Base-by-base conservation (phyloP, 768 basidiomycete genomes). In the Hygrophorus pudorinus region DNA sequence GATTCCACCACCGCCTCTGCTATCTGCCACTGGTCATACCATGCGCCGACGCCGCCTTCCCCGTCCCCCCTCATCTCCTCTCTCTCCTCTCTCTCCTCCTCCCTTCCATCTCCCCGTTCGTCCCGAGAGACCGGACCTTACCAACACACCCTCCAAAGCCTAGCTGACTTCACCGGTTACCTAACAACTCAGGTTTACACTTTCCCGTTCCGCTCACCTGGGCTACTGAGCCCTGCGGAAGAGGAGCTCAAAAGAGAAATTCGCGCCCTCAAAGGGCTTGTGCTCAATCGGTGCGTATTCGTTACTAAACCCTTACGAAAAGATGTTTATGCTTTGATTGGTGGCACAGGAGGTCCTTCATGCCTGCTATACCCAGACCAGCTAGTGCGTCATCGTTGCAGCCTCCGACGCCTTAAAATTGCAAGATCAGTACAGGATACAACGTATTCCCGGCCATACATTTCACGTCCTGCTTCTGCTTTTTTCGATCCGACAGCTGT, bases 111-210 rank as follows among this genome's bases (percentile, higher is more conserved):
- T 53, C 55, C 11, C 16, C 20, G 33, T n/a, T 10, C 14, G 16
- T 12, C 16, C 28, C 16, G 13, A 14, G 50, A 56, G n/a, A 38
- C 60, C 8, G 57, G 54, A 37, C 53, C 59, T 18, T 66, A 68
- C 53, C 81, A 84, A 52, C 71, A 78, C 52, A 78, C 79, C 8
- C 63, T 87, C 5, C 74, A 86, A 55, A 58, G 74, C 0, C 67
- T 87, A 31, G 71, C 80, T 1, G 79, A 85, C 52, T 72, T 89
- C 48, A 88, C 85, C 0, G 85, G 86, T 4, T 86, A 85, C 58
- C 73, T 89, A 54, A 80, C 81, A 46, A 72, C 81, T 7, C 81
- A 86, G 51, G 74, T 82, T 2, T 88, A 86, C 28, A 10, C 27
- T 54, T 55, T 69, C 24, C 67, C 74, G 10, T 75, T 66, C 52